A percentile compares a stretch with the other conserved stretches of the same genome.
These are phyloP conservation scores for Linnemannia hyalina DNA, from an alignment of 192 early-diverging fungal genomes.

Conservation along the genomic window DNA sequence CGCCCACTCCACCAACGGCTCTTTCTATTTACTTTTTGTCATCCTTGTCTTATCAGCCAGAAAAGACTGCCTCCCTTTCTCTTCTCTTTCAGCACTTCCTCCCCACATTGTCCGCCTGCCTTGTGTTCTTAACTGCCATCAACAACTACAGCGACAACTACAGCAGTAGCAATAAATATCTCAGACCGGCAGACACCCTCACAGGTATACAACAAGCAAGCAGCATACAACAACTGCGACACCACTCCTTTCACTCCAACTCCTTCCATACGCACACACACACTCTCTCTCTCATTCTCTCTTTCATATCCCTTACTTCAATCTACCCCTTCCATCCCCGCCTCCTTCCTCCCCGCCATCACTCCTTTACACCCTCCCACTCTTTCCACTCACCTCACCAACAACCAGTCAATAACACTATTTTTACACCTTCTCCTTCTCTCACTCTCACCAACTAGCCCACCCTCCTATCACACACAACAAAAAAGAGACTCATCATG, in stretches of 20 bases:
- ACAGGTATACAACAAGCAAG: no score
- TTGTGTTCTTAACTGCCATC: no score
- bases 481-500: constrained; percentile 30
- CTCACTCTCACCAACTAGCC: not conserved
- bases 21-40: no score
- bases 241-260: not conserved
- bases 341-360: not conserved
- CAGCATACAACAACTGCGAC: not conserved
- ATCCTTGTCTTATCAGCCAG: no score
- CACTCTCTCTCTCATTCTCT: not conserved
- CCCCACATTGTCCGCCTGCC: no score
- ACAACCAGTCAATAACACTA: not conserved
- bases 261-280: not conserved
- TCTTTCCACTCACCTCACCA: not conserved
- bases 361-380: not conserved
- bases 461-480: not conserved
- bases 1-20: no score
- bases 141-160: no score
- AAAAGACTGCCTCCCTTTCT: not conserved
- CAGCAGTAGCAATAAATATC: no score
- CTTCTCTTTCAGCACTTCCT: not conserved
- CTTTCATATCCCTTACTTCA: not conserved
- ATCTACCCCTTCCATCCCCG: not conserved
- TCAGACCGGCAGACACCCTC: no score
- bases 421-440: not conserved